Evolutionary conservation across 441 rosid genomes (phyloP).

Genomic region (Pelargonium fulgidum): DNA sequence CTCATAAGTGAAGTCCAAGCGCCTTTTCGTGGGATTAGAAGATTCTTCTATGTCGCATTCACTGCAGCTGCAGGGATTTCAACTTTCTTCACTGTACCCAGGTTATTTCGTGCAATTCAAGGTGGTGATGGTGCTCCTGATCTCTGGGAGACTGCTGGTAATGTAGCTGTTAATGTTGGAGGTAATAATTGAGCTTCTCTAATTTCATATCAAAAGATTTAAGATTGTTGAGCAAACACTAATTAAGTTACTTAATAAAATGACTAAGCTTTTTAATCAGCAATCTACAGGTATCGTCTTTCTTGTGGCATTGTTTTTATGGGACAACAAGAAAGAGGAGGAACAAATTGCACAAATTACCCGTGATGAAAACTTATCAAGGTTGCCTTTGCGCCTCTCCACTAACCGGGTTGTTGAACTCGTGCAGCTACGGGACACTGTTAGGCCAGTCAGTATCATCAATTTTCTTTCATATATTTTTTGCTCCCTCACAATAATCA

Average conservation of each 20-base stretch:
- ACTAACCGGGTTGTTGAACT: slow-evolving; percentile 86
- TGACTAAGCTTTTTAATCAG: slow-evolving; percentile 64
- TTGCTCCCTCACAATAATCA: slow-evolving; percentile 13
- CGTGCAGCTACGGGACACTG: slow-evolving; percentile 85
- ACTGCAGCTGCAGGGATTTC: slow-evolving; percentile 92
- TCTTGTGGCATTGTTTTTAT: slow-evolving; percentile 55
- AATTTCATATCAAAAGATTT: background rate
- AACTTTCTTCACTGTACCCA: slow-evolving; percentile 67
- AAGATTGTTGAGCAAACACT: slow-evolving; percentile 9
- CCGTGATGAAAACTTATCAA: slow-evolving; percentile 78
- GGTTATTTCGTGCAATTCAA: slow-evolving; percentile 56
- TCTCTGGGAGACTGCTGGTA: slow-evolving; percentile 62
- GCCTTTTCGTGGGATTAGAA: slow-evolving; percentile 94
- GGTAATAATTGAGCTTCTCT: slow-evolving; percentile 37
- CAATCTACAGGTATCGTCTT: slow-evolving; percentile 69
- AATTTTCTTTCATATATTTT: slow-evolving; percentile 3
- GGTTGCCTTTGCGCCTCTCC: slow-evolving; percentile 84
- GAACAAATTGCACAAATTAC: slow-evolving; percentile 85
- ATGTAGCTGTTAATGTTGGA: slow-evolving; percentile 79
- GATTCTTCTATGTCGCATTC: slow-evolving; percentile 76
- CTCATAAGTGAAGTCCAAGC: slow-evolving; percentile 96
- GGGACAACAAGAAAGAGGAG: slow-evolving; percentile 95
- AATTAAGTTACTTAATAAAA: slow-evolving; percentile 28
- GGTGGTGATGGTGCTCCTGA: slow-evolving; percentile 85
- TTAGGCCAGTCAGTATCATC: slow-evolving; percentile 65